Base-by-base conservation (phyloP, 164 flowering plant species). In the Tinospora cordifolia region DNA sequence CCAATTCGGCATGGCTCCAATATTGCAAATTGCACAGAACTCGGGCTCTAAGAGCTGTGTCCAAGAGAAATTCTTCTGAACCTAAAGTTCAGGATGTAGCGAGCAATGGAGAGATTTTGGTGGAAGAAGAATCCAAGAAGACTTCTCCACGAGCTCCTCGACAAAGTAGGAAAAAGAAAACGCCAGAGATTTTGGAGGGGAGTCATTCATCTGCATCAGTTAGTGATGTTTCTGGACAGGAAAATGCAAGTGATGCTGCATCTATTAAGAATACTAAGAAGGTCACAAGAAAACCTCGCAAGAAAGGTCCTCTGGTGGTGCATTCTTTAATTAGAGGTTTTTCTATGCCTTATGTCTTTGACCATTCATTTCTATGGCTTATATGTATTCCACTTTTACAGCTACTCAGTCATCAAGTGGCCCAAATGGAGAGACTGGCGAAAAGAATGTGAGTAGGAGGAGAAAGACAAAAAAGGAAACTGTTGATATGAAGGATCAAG, bases 121-220 rank as follows among this genome's bases (percentile, higher is more conserved):
- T 17, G 2, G 47, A 40, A 30, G 25, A 44, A 14, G 38, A 26
- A 46, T 8, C 81, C 66, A 19, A 78, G 25, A 77, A 58, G 62
- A 77, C 75, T 30, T 27, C 84, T 36, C 83, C 79, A 79, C 68
- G 76, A 60, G 71, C 85, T 51, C 73, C 84, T 24, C 62, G 75
- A 62, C 65, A 79, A 62, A 75, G 76, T 60, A 84, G 83, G 79
- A 87, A 84, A 81, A 89, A 89, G 72, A 60, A 62, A n/a, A 34
- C 44, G 36, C 39, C 70, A 0, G 81, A 80, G 70, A 71, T 17
- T 21, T 63, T 75, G 6, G 85, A 71, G 54, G 80, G 74, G 47
- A 74, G 54, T 72, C 54, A 74, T 65, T 72, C 75, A 6, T 36
- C 69, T 24, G 66, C 58, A 38, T 51, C 8, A 26, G 66, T 24